These are phyloP conservation scores for Aegilops sharonensis DNA, from an alignment of 176 grass and related monocot genomes.

Conservation along the genomic window DNA sequence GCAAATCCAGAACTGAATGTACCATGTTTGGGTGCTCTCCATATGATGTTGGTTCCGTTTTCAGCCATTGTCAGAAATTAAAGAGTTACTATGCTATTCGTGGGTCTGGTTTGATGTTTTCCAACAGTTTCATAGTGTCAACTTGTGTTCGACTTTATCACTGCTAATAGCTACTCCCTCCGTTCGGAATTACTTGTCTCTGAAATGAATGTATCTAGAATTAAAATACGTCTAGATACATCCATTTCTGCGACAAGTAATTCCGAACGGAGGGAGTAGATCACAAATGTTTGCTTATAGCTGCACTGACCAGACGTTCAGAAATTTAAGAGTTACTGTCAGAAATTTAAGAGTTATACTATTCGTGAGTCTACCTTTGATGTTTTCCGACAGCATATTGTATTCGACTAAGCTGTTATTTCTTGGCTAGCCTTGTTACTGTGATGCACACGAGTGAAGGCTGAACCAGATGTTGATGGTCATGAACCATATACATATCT, in stretches of 20 bases:
- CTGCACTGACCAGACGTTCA: not conserved
- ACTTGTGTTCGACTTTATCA: not conserved
- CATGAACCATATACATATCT: no score
- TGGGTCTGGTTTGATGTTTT: not conserved
- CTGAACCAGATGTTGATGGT: no score
- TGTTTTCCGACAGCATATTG: not conserved
- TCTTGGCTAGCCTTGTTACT: no score
- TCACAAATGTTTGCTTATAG: not conserved
- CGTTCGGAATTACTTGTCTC: no score
- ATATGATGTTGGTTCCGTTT: not conserved
- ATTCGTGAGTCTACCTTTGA: not conserved
- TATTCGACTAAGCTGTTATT: not conserved
- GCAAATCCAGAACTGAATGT: not conserved
- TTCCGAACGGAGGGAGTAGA: no score
- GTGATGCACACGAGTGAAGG: no score
- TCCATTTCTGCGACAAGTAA: no score
- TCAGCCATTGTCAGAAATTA: not conserved
- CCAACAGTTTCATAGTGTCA: not conserved
- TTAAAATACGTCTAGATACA: no score
- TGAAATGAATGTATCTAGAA: no score
- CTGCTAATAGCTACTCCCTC: not conserved
- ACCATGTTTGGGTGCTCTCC: not conserved
- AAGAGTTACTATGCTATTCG: not conserved
- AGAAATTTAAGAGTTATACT: constrained; percentile 5
- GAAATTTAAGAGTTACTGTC: not conserved